Evolutionary conservation across 805 yeast species (phyloP), one percentile per base, ranked within the genome.

Genomic region (Teunomyces lycoperdinae): DNA sequence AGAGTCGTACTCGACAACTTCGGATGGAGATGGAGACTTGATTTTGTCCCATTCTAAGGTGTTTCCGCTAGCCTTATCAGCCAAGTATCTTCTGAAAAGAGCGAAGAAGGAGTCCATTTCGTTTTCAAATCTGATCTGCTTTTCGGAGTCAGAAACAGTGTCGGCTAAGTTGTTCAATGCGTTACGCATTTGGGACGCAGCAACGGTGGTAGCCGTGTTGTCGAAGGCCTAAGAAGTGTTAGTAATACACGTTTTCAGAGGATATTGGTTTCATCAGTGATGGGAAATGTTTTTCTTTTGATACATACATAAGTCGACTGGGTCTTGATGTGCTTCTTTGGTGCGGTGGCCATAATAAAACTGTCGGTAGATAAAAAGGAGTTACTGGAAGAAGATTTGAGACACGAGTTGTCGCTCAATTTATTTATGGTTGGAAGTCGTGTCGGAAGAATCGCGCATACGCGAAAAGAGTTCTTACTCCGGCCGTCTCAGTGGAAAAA

Each of bases 101-200:
- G 94, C 84, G 65, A 94, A 94, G 68, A 92, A 94, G 33, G 90
- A 83, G 71, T 94, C 98, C 96, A 92, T 85, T 70, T 91, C 95
- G 58, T 77, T 79, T 70, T 92, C 97, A 62, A 94, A 90, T 58
- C 79, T 79, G 51, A 62, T 64, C 59, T 77, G 80, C 44, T 62
- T 61, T 13, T 73, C 76, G 29, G 66, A 55, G 57, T 77, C 86
- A 16, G 71, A 67, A 47, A 88, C 87, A n/a, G 90, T 78, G 68
- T 92, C 98, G 43, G 91, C 85, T 65, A 92, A 76, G 68, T 80
- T 81, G 79, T 92, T 92, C 70, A 94, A 80, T 1, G 96, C 92
- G 67, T 94, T 92, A 66, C 98, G 85, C 98, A 92, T 94, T 71
- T 89, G 97, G 54, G 96, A 86, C 5, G 98, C 97, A 27, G 98